Base-by-base conservation (phyloP, 768 basidiomycete species). In the Lepiota brunneoincarnata region DNA sequence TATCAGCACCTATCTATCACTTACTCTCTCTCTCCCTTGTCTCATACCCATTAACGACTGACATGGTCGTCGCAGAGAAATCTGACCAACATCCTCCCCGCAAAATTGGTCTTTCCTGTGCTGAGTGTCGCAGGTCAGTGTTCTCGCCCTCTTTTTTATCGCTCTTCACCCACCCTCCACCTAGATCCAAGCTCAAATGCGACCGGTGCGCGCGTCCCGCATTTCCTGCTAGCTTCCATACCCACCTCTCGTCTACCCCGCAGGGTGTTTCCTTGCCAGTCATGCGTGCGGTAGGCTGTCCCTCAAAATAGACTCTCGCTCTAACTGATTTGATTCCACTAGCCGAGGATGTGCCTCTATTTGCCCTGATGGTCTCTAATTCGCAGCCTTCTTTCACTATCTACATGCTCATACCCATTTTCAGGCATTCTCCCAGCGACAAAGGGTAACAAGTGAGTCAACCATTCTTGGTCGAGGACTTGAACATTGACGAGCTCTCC, bases 131-230 rank as follows among this genome's bases (percentile, higher is more conserved):
- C 37, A 69, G 79, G 79, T 77, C 47, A 12, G 65, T 41, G 21
- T 28, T 31, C 53, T 43, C 21, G 28, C n/a, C 31, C 38, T 28
- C 15, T 41, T 26, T n/a, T 31, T 12, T 28, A 38, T 15, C 49
- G n/a, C 18, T 26, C 24, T 14, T 37, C 28, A 37, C 36, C 40
- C 21, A 57, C 26, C 40, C 49, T 48, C 38, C 51, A 12, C 54
- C 39, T 24, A 73, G 80, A 58, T 80, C 80, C 20, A 82, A 82
- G 64, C 67, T 82, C 39, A 81, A 78, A 63, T 82, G 81, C 58
- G 79, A 81, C 61, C 70, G 81, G 66, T 72, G 40, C 28, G 65
- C 49, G 7, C 34, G 4, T 34, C 12, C 28, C 10, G 24, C 51
- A 17, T 18, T 50, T 37, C 17, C 11, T 34, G 17, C 38, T 24